Evolutionary conservation across 2,329 filamentous ascomycete genomes (phyloP), one percentile per base, ranked within the genome.

Genomic region (Colletotrichum tamarilloi): DNA sequence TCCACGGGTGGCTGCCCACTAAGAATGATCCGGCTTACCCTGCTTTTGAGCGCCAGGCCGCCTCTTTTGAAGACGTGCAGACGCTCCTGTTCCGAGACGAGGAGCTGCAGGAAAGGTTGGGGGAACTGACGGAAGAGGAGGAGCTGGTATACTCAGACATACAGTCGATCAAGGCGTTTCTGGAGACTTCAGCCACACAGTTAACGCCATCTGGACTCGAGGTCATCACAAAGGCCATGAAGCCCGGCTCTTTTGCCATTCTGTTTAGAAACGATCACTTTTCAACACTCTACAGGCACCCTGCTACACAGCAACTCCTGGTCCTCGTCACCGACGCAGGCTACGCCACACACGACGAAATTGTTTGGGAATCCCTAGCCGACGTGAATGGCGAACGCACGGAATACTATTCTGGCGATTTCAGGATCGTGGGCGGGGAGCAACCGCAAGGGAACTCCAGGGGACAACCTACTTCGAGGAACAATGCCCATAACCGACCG

Each of bases 241-340:
- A 89, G 14, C 92, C 95, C 1, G 96, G 95, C 1, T 91, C 93
- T 1, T 90, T 98, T 74, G 94, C 94, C 0, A 98, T 99, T 62
- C 84, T 99, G 1, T 99, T 99, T 85, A 91, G 97, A 30, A 99
- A 99, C 78, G 96, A 99, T 79, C 97, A 99, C 81, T 99, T 99
- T 79, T 95, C 95, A 55, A 98, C 96, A 0, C 82, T 99, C 0
- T 98, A 97, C 82, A 94, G 95, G 74, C 95, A 98, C 77, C 95
- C 96, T 0, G 86, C 92, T 57, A 94, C 92, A 0, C 87, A 91
- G 53, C 89, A 94, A 76, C 87, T 98, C 1, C 90, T 96, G 75
- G 95, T 94, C 0, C 85, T 99, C 3, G 95, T 99, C 16, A 98
- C 97, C 0, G 97, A 99, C 80, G 93, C 95, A 30, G 97, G 97